These are phyloP conservation scores for Globisporangium barbulae DNA, from an alignment of 352 stramenopile genomes.

Conservation along the genomic window DNA sequence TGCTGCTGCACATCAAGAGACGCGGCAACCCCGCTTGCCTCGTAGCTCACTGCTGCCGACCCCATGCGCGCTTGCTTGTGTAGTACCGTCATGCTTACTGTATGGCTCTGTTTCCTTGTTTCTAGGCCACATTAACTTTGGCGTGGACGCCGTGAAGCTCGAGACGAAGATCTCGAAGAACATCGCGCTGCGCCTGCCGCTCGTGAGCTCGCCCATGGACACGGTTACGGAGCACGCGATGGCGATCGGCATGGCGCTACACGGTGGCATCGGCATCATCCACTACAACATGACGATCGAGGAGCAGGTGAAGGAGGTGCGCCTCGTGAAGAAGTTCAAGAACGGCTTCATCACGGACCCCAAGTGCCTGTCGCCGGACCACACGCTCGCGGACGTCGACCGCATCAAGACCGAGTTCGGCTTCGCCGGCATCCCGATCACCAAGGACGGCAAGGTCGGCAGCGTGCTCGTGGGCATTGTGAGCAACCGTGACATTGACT, in stretches of 20 bases:
- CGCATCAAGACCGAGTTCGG: slow-evolving; percentile 94
- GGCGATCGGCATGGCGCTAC: slow-evolving; percentile 99
- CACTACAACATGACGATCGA: slow-evolving; percentile 99
- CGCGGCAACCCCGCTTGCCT: not conserved
- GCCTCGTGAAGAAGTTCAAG: slow-evolving; percentile 99
- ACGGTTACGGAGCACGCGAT: slow-evolving; percentile 99
- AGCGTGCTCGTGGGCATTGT: slow-evolving; percentile 98
- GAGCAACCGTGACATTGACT: slow-evolving; percentile 98
- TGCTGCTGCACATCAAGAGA: slow-evolving; percentile 4
- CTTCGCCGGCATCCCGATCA: slow-evolving; percentile 99
- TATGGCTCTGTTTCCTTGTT: not conserved
- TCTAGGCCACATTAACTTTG: slow-evolving; percentile 92
- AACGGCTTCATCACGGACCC: slow-evolving; percentile 99
- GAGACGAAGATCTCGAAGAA: slow-evolving; percentile 92
- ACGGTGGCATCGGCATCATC: slow-evolving; percentile 99
- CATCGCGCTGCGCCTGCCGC: slow-evolving; percentile 95
- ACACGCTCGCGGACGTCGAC: slow-evolving; percentile 96
- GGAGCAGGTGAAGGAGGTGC: slow-evolving; percentile 94
- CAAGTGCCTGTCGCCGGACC: slow-evolving; percentile 93
- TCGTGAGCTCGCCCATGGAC: slow-evolving; percentile 99
- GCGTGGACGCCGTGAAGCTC: slow-evolving; percentile 92
- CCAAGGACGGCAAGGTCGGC: slow-evolving; percentile 96
- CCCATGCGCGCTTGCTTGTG: not conserved
- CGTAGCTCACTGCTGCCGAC: not conserved
- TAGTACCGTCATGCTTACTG: slow-evolving; percentile 4